Conservation (phyloP, 1,139 yeast species). For the Blastobotrys serpentis region DNA sequence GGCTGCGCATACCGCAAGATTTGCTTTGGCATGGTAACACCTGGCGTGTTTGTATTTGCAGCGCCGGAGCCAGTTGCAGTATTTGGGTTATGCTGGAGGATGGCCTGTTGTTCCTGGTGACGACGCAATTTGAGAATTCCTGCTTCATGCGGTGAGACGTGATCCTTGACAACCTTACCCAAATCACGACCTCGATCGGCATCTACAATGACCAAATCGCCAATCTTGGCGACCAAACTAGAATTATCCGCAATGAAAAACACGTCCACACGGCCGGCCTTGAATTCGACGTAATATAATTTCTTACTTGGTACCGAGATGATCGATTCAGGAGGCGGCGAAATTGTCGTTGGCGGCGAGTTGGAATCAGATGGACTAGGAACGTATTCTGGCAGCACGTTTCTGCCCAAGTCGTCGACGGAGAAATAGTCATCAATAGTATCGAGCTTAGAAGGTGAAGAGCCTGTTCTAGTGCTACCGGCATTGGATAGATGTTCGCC, state of each 20-base stretch:
- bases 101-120: slow-evolving; percentile 73
- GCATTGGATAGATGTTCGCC: slow-evolving; percentile 22
- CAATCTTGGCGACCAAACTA: slow-evolving; percentile 55
- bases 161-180: slow-evolving; percentile 71
- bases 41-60: slow-evolving; percentile 36
- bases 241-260: slow-evolving; percentile 59
- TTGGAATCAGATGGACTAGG: slow-evolving; percentile 13
- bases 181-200: slow-evolving; percentile 97
- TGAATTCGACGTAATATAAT: slow-evolving; percentile 73
- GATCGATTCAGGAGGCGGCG: slow-evolving; percentile 17
- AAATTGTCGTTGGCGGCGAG: slow-evolving; percentile 8
- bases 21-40: slow-evolving; percentile 64
- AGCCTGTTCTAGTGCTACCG: slow-evolving; percentile 1
- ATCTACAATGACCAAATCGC: slow-evolving; percentile 89
- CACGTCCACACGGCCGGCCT: slow-evolving; percentile 83
- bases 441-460: slow-evolving; percentile 11
- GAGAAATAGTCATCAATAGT: slow-evolving; percentile 28
- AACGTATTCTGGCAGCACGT: slow-evolving; percentile 15
- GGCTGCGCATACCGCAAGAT: slow-evolving; percentile 67
- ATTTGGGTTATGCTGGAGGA: slow-evolving; percentile 41
- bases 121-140: slow-evolving; percentile 77
- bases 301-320: slow-evolving; percentile 36
- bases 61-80: slow-evolving; percentile 17
- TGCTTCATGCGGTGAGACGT: slow-evolving; percentile 72
- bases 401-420: slow-evolving; percentile 29